A percentile compares a stretch with the other conserved stretches of the same genome.
phyloP scores from a whole-genome alignment of 208 protist species.

The Trypanosoma congolense region DNA sequence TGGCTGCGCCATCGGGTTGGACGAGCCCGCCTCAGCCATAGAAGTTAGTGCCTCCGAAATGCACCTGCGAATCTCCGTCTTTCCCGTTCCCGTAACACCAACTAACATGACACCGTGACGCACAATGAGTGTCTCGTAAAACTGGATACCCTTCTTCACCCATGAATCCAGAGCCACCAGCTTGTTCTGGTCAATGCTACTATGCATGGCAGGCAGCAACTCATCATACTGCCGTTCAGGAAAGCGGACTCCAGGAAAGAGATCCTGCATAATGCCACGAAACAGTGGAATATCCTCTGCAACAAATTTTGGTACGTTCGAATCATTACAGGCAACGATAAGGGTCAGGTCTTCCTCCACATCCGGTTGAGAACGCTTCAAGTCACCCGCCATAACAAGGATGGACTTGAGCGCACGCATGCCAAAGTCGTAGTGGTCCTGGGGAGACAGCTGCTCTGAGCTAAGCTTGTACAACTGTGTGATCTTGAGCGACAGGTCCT shows the following conservation, averaged over 20 bases:
- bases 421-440: slow-evolving; percentile 98
- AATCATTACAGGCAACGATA: slow-evolving; percentile 96
- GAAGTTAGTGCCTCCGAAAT: slow-evolving; percentile 72
- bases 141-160: slow-evolving; percentile 95
- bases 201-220: slow-evolving; percentile 88
- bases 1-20: slow-evolving; percentile 66
- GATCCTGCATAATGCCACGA: slow-evolving; percentile 96
- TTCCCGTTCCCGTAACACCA: slow-evolving; percentile 96
- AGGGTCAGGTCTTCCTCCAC: slow-evolving; percentile 97
- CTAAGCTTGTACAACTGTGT: slow-evolving; percentile 98
- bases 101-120: slow-evolving; percentile 98
- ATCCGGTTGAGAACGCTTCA: slow-evolving; percentile 95
- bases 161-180: slow-evolving; percentile 80
- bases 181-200: slow-evolving; percentile 59
- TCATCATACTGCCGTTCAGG: slow-evolving; percentile 91
- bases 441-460: slow-evolving; percentile 96
- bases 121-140: slow-evolving; percentile 97
- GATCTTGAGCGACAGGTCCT: slow-evolving; percentile 96
- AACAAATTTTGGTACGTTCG: slow-evolving; percentile 99
- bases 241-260: slow-evolving; percentile 96
- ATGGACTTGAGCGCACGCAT: slow-evolving; percentile 98
- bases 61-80: slow-evolving; percentile 86
- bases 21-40: slow-evolving; percentile 49
- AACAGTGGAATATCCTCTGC: slow-evolving; percentile 98
- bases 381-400: slow-evolving; percentile 96